Percentiles rank a stretch among this genome's conserved stretches.
Evolutionary conservation across 2,329 filamentous ascomycete species (phyloP).

Genomic region (Fusarium siculi): DNA sequence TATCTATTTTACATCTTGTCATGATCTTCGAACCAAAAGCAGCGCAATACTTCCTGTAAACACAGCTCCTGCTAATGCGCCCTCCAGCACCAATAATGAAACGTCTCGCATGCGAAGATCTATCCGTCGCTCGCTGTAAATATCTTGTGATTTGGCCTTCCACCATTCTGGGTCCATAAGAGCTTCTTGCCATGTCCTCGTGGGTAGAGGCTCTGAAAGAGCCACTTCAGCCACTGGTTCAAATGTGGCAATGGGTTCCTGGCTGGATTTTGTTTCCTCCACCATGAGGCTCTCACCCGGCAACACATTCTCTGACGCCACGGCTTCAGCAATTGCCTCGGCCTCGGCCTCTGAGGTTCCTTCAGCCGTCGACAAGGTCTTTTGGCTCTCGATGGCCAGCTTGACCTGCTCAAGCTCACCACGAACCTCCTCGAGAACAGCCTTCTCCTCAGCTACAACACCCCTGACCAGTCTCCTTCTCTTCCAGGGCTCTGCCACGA

Average conservation of each 20-base stretch:
- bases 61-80: conserved; percentile 72
- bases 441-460: conserved; percentile 82
- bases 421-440: conserved; percentile 60
- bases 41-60: conserved; percentile 66
- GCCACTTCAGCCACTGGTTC: conserved; percentile 17
- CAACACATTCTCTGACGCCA: conserved; percentile 9
- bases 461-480: conserved; percentile 82
- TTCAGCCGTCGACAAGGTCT: conserved; percentile 27
- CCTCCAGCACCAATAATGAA: conserved; percentile 75
- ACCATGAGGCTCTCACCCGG: not conserved
- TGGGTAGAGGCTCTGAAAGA: not conserved
- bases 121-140: conserved; percentile 73
- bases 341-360: conserved; percentile 6
- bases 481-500: conserved; percentile 93
- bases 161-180: conserved; percentile 57
- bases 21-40: conserved; percentile 54
- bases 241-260: not conserved
- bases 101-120: conserved; percentile 75
- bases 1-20: conserved; percentile 32
- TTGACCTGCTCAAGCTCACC: conserved; percentile 53
- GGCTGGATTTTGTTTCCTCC: conserved; percentile 1
- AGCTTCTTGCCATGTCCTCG: conserved; percentile 55
- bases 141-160: conserved; percentile 62
- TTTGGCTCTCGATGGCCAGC: conserved; percentile 44
- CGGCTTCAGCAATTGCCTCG: conserved; percentile 1